Evolutionary conservation across 108 stramenopile species (phyloP), one percentile per base, ranked within the genome.

Genomic region (Nitzschia sp.): DNA sequence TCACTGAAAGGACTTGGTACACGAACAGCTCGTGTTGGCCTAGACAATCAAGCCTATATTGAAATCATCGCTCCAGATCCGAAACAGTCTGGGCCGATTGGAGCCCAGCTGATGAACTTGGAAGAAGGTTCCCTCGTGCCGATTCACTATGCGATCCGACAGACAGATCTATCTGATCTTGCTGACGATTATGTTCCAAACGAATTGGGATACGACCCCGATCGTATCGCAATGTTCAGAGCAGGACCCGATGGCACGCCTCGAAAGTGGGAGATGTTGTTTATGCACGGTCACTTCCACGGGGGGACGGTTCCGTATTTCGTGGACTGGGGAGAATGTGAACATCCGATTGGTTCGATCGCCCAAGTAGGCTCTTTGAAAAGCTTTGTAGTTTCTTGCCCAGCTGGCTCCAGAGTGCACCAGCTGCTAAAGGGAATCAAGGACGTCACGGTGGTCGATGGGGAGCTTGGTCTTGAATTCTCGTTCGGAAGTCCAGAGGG

Each of bases 51-150:
- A 26, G 42, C 31, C 29, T 70, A 48, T 30, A 59, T 70, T 35
- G 69, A 70, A 25, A 70, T 70, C 59, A 47, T 70, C 24, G 59
- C 69, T 1, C 69, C 69, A 1, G 69, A 70, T 70, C 69, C 59
- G 17, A 33, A 47, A 18, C 59, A 60, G 9, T 3, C 57, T 15
- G 69, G 69, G 6, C 69, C 69, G 3, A 31, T 70, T 9, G 69
- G 69, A 5, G 59, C 57, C 1, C 46, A 53, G 13, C 30, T 70
- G 1, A 36, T 36, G 35, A 23, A 59, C 3, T 33, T 60, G 29
- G 69, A 60, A 31, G 58, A 60, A 21, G 59, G 58, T 21, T 23
- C 48, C 24, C 46, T 70, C 15, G 35, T 60, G 19, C 69, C 69
- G 13, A 60, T 35, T 26, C 69, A 70, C 26, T 70, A 21, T 46